Evolutionary conservation across 495 filamentous ascomycete species (phyloP).

Genomic region (Antarctomyces pellizariae): DNA sequence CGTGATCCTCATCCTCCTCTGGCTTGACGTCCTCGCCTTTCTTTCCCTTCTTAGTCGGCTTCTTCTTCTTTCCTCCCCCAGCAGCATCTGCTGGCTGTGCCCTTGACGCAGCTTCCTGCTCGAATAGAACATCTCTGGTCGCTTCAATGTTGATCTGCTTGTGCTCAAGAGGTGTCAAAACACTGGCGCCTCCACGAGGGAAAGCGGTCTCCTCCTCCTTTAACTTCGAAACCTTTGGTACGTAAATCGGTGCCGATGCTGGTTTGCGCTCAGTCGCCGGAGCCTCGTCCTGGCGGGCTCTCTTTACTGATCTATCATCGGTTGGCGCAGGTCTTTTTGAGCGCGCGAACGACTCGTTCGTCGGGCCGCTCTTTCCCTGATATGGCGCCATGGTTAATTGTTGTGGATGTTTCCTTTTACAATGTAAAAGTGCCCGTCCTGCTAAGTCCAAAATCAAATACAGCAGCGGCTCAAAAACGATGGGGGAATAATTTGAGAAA

Average conservation of each 20-base stretch:
- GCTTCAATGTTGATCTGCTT: conserved; percentile 94
- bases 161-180: conserved; percentile 79
- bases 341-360: conserved; percentile 11
- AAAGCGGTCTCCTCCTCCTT: conserved; percentile 73
- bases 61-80: conserved; percentile 27
- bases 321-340: conserved; percentile 5
- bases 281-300: conserved; percentile 8
- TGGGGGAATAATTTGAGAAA: no score
- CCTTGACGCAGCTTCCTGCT: conserved; percentile 35
- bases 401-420: no score
- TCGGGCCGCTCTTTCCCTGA: conserved; percentile 12
- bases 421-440: no score
- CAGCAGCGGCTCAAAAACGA: no score
- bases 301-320: conserved; percentile 9
- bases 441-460: no score
- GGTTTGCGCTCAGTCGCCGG: conserved; percentile 1
- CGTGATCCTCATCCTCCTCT: conserved; percentile 28
- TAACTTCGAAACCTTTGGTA: conserved; percentile 10
- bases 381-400: conserved; percentile 12
- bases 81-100: conserved; percentile 19
- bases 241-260: neutral
- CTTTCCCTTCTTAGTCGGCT: conserved; percentile 27
- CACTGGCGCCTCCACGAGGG: conserved; percentile 75
- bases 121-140: conserved; percentile 78
- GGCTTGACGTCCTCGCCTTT: conserved; percentile 16